Evolutionary conservation across 441 rosid species (phyloP), one percentile per base, ranked within the genome.

Genomic region (Eutrema salsugineum): DNA sequence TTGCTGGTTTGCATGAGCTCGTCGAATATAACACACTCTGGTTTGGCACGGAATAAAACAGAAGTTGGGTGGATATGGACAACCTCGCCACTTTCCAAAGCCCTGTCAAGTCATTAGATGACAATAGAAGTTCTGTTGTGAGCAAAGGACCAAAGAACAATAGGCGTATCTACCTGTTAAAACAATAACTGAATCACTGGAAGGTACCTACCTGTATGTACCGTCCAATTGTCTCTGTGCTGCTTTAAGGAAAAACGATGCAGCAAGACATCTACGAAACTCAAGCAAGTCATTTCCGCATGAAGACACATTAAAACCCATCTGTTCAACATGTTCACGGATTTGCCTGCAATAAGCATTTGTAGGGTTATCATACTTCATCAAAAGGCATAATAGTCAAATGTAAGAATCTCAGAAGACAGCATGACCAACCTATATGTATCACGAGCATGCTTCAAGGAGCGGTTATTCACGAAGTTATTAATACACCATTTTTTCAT

Each of bases 41-140:
- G 83, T 70, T 92, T 94, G 38, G 89, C 72, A 70, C 83, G 83
- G 77, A 84, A 85, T 51, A 94, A 54, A 54, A 90, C 88, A 43
- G 99, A 94, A 40, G 91, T 82, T 55, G 99, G 98, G 79, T 94
- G 98, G 77, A 94, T 84, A 77, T 81, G 87, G 80, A 94, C 98
- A 46, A 77, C 66, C 81, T 85, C 87, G 59, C 96, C 98, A 77
- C 91, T 85, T 40, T 88, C 91, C 82, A 94, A 83, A 49, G 94
- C 96, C 97, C 98, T 94, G 82, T 66, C 79, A 79, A 64, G 78
- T 39, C 63, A 58, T 60, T 47, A 72, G 40, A 51, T 36, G 78
- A 64, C 32, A 28, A 63, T 46, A 19, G 19, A 66, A 63, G 49
- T 7, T 46, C 15, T 72, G 16, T 8, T 30, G 14, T 71, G 6